Conservation (phyloP, 352 stramenopile genomes). For the Globisporangium echinulatum region DNA sequence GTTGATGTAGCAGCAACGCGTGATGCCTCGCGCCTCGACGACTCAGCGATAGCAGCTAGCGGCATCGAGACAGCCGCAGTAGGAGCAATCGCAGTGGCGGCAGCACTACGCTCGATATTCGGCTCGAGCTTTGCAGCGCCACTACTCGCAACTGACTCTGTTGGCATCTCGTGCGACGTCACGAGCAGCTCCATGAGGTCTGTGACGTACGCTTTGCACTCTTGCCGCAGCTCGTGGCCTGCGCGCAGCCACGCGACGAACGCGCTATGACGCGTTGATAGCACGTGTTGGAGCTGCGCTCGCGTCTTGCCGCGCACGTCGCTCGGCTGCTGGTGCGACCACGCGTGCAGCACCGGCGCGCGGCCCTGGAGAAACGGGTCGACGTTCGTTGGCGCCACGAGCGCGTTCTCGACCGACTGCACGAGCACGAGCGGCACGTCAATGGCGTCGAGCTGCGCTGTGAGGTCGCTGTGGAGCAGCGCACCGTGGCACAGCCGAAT, state of each 20-base stretch:
- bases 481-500: conserved; percentile 75
- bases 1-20: too few species aligned
- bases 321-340: conserved; percentile 61
- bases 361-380: conserved; percentile 87
- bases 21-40: neutral
- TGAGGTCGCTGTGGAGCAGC: conserved; percentile 71
- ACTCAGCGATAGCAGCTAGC: neutral
- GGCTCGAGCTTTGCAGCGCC: neutral
- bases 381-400: conserved; percentile 86
- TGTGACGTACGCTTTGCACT: conserved; percentile 75
- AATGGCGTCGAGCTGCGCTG: conserved; percentile 42
- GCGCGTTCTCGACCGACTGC: conserved; percentile 85
- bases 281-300: conserved; percentile 39
- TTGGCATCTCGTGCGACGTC: conserved; percentile 9
- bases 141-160: neutral
- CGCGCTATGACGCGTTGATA: conserved; percentile 45
- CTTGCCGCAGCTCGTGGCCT: conserved; percentile 85
- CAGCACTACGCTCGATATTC: neutral
- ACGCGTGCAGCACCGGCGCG: conserved; percentile 54
- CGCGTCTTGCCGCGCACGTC: conserved; percentile 47
- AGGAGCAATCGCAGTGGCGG: neutral
- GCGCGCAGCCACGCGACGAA: conserved; percentile 88
- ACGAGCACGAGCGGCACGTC: conserved; percentile 75
- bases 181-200: conserved; percentile 83
- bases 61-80: too few species aligned